Evolutionary conservation across 352 stramenopile species (phyloP), one percentile per base, ranked within the genome.

Genomic region (Phytophthora lateralis): DNA sequence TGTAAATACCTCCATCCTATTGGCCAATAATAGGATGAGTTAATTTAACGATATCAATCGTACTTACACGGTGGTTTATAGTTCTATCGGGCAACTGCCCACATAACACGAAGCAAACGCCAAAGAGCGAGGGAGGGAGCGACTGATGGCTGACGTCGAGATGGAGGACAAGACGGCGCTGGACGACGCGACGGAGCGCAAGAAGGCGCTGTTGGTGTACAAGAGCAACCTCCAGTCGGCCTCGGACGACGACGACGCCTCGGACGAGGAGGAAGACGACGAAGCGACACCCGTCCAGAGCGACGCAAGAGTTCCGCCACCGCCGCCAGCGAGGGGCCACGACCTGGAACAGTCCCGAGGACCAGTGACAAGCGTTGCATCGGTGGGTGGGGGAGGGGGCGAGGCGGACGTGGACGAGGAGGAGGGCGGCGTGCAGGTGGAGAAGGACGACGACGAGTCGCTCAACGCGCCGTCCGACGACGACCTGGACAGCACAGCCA

Each of bases 171-270:
- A 62, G 50, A 54, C 59, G 55, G 44, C 48, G 46, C 43, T 65
- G 55, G 51, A 73, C 43, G 63, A 55, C 38, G 58, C 67, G 38
- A 82, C 73, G 34, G 81, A 91, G 70, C 75, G 78, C 55, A 90
- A 88, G 76, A 93, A 90, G 67, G 80, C 84, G 62, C 64, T 93
- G 53, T 66, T 93, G 24, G 81, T 91, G 58, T 93, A 85, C 69
- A 90, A 89, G 65, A 84, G 68, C 61, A 88, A 89, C 44, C 78
- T 86, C 42, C 75, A 80, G 49, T 87, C 81, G 6, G 75, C 60
- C 1, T 86, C 76, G 0, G 82, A 91, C 47, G 78, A 89, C 35
- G 82, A 86, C 6, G 75, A 79, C 4, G 75, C 72, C 0, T 73
- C 75, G 2, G 69, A 82, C 17, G 76, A 85, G 2, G 74, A 76